Evolutionary conservation across 2,329 filamentous ascomycete species (phyloP).

Genomic region (Zalaria obscura): DNA sequence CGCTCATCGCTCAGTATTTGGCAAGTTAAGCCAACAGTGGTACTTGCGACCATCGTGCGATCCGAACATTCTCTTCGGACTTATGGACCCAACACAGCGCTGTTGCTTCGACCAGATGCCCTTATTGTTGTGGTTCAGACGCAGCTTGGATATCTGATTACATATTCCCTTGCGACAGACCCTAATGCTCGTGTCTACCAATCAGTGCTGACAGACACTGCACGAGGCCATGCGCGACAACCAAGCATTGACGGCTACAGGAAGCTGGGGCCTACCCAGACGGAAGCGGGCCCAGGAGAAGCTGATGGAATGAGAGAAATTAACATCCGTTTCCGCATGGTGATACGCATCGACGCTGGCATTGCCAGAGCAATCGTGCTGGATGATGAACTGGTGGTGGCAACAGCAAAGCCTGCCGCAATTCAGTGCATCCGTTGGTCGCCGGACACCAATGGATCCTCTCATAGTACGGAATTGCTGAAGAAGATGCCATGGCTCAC

Average conservation of each 20-base stretch:
- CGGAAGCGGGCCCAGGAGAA: conserved; percentile 57
- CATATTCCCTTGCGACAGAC: conserved; percentile 82
- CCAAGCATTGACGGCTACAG: conserved; percentile 28
- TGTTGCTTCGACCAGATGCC: conserved; percentile 80
- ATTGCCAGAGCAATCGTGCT: conserved; percentile 78
- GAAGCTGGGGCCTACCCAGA: conserved; percentile 9
- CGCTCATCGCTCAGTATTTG: conserved; percentile 77
- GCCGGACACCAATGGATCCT: conserved; percentile 63
- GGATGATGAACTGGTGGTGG: conserved; percentile 84
- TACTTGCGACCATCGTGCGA: conserved; percentile 72
- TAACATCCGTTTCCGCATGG: conserved; percentile 87
- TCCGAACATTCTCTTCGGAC: conserved; percentile 65
- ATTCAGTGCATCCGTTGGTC: conserved; percentile 95
- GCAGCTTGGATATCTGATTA: conserved; percentile 73
- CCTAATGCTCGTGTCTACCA: conserved; percentile 72
- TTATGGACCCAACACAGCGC: conserved; percentile 73
- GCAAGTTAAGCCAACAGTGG: conserved; percentile 87
- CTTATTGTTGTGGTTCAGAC: conserved; percentile 88
- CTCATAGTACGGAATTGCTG: conserved; percentile 82
- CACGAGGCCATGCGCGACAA: conserved; percentile 29
- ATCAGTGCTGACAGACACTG: conserved; percentile 53
- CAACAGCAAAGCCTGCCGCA: conserved; percentile 82
- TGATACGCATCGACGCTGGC: conserved; percentile 93
- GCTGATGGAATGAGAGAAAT: conserved; percentile 71
- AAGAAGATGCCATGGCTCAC: conserved; percentile 76